phyloP scores from a whole-genome alignment of 768 basidiomycete genomes.

The Cyathus striatus region DNA sequence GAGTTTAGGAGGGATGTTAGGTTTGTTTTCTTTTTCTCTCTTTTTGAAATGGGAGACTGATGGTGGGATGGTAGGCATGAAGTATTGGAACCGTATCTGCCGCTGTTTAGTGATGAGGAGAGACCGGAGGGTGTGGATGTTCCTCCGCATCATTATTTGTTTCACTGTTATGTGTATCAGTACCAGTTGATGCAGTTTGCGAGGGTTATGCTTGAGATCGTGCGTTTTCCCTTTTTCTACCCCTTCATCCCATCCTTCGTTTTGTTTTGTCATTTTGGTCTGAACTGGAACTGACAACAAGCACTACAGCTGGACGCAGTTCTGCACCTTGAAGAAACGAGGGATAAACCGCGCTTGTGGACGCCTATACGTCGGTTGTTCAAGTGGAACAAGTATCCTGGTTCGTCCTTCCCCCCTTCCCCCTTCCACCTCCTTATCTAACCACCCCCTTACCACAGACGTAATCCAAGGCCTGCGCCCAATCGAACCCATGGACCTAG shows the following conservation, averaged over 20 bases:
- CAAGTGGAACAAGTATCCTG: conserved; percentile 52
- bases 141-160: conserved; percentile 65
- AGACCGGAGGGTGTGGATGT: conserved; percentile 28
- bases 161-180: conserved; percentile 73
- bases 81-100: conserved; percentile 59
- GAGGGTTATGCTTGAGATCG: conserved; percentile 35
- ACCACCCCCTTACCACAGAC: conserved; percentile 18
- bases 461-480: conserved; percentile 52
- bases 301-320: conserved; percentile 54
- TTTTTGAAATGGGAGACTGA: not conserved
- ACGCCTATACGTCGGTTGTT: conserved; percentile 42
- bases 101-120: conserved; percentile 41
- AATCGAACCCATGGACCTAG: conserved; percentile 42
- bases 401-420: conserved; percentile 19
- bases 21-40: conserved; percentile 23
- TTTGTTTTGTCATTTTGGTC: no score
- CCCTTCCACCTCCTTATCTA: not conserved
- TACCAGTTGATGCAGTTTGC: conserved; percentile 42
- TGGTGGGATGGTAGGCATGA: conserved; percentile 26
- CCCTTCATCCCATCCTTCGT: not conserved
- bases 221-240: conserved; percentile 13
- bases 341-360: conserved; percentile 46
- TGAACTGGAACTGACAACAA: no score
- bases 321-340: conserved; percentile 45
- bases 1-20: conserved; percentile 46